Evolutionary conservation across 805 yeast species (phyloP).

Genomic region (Cyberlindnera japonica): DNA sequence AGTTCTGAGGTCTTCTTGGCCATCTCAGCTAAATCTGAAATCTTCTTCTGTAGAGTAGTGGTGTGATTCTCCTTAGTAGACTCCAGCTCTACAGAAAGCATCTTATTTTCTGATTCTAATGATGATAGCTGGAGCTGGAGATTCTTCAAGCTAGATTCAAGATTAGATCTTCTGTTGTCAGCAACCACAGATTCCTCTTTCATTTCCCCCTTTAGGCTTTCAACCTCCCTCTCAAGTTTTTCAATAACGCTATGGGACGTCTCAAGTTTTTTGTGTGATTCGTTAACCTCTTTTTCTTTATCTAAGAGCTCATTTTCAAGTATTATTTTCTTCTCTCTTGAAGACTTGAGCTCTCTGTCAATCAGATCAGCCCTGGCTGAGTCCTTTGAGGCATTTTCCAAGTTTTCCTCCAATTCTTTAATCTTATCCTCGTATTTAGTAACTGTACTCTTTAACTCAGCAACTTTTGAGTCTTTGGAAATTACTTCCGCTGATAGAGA

Average conservation of each 20-base stretch:
- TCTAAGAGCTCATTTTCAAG: not conserved
- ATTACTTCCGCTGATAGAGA: slow-evolving; percentile 6
- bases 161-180: not conserved
- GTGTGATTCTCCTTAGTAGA: not conserved
- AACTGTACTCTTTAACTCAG: slow-evolving; percentile 5
- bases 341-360: slow-evolving; percentile 1
- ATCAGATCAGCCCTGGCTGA: not conserved
- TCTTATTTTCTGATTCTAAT: slow-evolving; percentile 10
- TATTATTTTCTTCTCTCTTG: not conserved
- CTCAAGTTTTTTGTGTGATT: slow-evolving; percentile 2
- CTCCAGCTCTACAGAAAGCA: slow-evolving; percentile 1
- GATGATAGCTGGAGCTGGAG: not conserved
- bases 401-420: slow-evolving; percentile 1
- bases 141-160: slow-evolving; percentile 1
- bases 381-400: slow-evolving; percentile 1
- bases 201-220: not conserved
- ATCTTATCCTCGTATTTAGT: not conserved
- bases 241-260: slow-evolving; percentile 1
- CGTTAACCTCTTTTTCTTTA: slow-evolving; percentile 2
- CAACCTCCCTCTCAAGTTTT: slow-evolving; percentile 5
- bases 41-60: not conserved
- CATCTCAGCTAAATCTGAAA: not conserved
- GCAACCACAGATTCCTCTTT: not conserved
- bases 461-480: slow-evolving; percentile 7
- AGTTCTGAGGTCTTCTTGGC: not conserved